Base-by-base conservation (phyloP, 2,329 filamentous ascomycete genomes). In the Chalaropsis thielavioides region DNA sequence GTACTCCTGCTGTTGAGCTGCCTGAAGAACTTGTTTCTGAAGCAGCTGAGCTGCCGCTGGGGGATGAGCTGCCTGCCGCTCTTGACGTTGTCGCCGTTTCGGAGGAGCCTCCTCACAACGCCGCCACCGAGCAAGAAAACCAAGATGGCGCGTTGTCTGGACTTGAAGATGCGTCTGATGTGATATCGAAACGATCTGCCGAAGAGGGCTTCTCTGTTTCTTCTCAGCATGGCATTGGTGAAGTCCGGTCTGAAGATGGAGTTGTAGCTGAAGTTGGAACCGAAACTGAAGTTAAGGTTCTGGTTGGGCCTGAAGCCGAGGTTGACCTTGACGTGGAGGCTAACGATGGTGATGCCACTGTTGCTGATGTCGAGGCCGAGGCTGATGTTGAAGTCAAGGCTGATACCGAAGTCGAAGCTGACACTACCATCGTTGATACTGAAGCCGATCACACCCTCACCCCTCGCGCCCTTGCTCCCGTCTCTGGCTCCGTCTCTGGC, bases 131-230 rank as follows among this genome's bases (percentile, higher is more conserved):
- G 15, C n/a, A 17, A 4, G 15, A 46, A 46, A 8, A n/a, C 5
- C 15, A n/a, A 5, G n/a, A 46, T 19, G 10, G 43, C 15, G 8
- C 19, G 1, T 10, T 17, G 3, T 19, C 43, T 5, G 46, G 24
- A 19, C 19, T 41, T 43, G 46, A 63, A 22, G 10, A 35, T 40
- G 46, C 38, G 17, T 38, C 67, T 65, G 22, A 71, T 70, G 62
- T 73, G 71, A 49, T 70, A 69, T 62, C 73, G 73, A 66, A 74
- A 73, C 64, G 71, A 72, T 66, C 72, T 71, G 64, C 73, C 72
- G 65, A 73, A 72, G 71, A 75, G 4, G 8, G 15, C 13, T 46
- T 46, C 38, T 17, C 27, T 58, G 27, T n/a, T 31, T 15, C 54
- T 13, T 4, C 7, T 19, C 13, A 58, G 27, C 35, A 38, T 38